These are phyloP conservation scores for Castanea crenata DNA, from an alignment of 306 rosid species.

Conservation along the genomic window DNA sequence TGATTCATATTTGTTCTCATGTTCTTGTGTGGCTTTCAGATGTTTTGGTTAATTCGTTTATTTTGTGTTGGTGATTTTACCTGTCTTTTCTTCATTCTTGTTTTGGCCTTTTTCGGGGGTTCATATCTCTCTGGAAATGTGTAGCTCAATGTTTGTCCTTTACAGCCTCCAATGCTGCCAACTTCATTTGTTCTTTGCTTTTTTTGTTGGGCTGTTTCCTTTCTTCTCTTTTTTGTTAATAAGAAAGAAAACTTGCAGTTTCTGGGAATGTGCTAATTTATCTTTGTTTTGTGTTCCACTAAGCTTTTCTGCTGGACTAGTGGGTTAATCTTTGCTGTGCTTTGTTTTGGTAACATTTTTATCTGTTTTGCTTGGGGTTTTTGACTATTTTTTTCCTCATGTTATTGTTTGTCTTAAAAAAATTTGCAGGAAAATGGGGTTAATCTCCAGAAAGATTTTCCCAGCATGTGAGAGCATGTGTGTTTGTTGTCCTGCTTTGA, in stretches of 20 bases:
- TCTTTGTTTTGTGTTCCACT: background rate
- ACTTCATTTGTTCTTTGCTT: background rate
- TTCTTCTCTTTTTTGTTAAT: background rate
- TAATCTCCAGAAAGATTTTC: slow-evolving; percentile 85
- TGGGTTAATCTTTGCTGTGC: background rate
- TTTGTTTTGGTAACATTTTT: background rate
- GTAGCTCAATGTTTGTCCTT: slow-evolving; percentile 1
- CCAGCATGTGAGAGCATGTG: slow-evolving; percentile 98
- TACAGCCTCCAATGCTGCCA: background rate
- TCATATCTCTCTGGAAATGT: background rate
- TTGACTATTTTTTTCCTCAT: slow-evolving; percentile 14
- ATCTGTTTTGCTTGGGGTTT: slow-evolving; percentile 4
- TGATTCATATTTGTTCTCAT: background rate
- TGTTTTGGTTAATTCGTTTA: background rate
- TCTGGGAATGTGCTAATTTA: background rate
- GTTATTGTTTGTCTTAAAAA: slow-evolving; percentile 3
- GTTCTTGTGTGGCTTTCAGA: background rate
- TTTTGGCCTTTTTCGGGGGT: background rate
- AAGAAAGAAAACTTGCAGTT: background rate
- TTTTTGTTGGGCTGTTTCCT: background rate
- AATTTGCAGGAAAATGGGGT: slow-evolving; percentile 72
- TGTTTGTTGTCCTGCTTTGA: slow-evolving; percentile 94
- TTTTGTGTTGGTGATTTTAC: slow-evolving; percentile 17
- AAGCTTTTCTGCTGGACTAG: background rate
- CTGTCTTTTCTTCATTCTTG: background rate